phyloP scores from a whole-genome alignment of 805 yeast species.

The Grigorovia yakushimaensis region DNA sequence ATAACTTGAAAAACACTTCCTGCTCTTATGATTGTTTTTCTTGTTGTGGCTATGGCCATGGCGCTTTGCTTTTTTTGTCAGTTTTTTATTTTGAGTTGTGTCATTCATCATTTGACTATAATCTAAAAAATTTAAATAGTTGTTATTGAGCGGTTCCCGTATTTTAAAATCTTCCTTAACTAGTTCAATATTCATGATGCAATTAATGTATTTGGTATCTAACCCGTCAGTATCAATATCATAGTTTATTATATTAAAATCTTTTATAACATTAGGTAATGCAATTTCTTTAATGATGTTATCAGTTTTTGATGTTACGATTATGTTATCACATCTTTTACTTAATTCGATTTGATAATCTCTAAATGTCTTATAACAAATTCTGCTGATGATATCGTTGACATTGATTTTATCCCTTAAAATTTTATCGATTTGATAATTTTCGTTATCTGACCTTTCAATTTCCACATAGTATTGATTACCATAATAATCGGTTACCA shows the following conservation, averaged over 20 bases:
- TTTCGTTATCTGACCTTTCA: slow-evolving; percentile 14
- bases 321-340: not conserved
- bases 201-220: not conserved
- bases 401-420: not conserved
- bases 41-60: not conserved
- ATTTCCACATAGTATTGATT: slow-evolving; percentile 24
- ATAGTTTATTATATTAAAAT: slow-evolving; percentile 11
- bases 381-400: slow-evolving; percentile 4
- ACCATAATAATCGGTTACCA: slow-evolving; percentile 22
- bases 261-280: slow-evolving; percentile 12
- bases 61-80: not conserved
- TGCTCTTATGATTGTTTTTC: not conserved
- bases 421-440: slow-evolving; percentile 11
- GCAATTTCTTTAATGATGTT: slow-evolving; percentile 13
- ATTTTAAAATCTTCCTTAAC: not conserved
- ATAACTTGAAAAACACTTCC: not conserved
- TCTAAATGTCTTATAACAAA: slow-evolving; percentile 12
- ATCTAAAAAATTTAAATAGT: too few species aligned
- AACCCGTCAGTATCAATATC: slow-evolving; percentile 7
- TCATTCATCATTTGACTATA: not conserved
- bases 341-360: slow-evolving; percentile 17
- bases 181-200: not conserved
- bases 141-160: not conserved
- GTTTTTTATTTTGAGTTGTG: not conserved
- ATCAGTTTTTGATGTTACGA: slow-evolving; percentile 6